phyloP scores from a whole-genome alignment of 2,329 filamentous ascomycete genomes.

The Lachnellula occidentalis region DNA sequence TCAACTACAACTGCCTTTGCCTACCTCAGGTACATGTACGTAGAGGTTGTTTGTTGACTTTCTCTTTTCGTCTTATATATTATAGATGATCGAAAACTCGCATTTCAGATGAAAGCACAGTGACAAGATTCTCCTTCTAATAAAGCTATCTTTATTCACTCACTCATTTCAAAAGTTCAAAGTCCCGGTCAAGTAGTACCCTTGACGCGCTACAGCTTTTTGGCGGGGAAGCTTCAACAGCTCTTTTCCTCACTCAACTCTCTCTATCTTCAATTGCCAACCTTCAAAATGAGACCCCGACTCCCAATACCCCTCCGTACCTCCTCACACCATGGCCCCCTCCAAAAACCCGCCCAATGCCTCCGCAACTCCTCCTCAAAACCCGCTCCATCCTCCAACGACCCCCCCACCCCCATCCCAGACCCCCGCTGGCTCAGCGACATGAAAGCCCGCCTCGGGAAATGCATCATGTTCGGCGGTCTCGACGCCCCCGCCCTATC shows the following conservation, averaged over 20 bases:
- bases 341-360: background rate
- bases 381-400: background rate
- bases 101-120: background rate
- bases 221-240: slow-evolving; percentile 1
- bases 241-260: slow-evolving; percentile 1
- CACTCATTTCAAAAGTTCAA: background rate
- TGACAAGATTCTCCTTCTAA: background rate
- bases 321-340: background rate
- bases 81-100: background rate
- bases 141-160: background rate
- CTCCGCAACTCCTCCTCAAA: background rate
- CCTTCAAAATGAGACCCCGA: slow-evolving; percentile 11
- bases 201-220: background rate
- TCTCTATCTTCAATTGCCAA: background rate
- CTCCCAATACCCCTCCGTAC: background rate
- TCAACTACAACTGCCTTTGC: too few species aligned
- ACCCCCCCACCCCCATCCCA: slow-evolving; percentile 3
- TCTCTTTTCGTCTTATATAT: background rate
- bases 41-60: background rate
- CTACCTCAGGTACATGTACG: too few species aligned
- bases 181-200: background rate
- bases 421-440: slow-evolving; percentile 63
- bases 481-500: slow-evolving; percentile 42
- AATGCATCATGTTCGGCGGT: slow-evolving; percentile 67
- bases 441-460: slow-evolving; percentile 61